Conservation (phyloP, 2,329 filamentous ascomycete species). For the Aspergillus nomiae region DNA sequence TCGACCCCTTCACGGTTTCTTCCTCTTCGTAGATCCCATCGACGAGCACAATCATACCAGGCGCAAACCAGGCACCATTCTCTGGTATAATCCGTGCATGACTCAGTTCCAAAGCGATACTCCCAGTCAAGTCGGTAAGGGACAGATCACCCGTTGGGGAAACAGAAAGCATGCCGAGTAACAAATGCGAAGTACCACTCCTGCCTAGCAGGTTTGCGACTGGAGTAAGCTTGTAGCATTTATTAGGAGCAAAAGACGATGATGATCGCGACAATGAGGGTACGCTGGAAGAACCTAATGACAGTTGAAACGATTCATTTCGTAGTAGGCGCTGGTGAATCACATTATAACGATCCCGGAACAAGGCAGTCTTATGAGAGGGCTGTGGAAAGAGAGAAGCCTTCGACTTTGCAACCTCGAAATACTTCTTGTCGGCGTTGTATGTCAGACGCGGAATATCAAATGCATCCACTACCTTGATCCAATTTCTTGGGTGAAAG, state of each 20-base stretch:
- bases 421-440: constrained; percentile 74
- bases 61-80: constrained; percentile 86
- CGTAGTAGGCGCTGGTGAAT: constrained; percentile 89
- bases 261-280: constrained; percentile 60
- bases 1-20: constrained; percentile 66
- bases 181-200: constrained; percentile 79
- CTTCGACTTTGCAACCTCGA: constrained; percentile 70
- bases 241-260: constrained; percentile 59
- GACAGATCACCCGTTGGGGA: constrained; percentile 80
- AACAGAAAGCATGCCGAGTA: constrained; percentile 79
- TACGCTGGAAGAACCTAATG: constrained; percentile 65
- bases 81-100: constrained; percentile 81
- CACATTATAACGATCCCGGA: constrained; percentile 87
- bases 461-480: constrained; percentile 81
- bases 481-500: constrained; percentile 74
- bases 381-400: constrained; percentile 74
- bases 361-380: constrained; percentile 79
- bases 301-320: constrained; percentile 89
- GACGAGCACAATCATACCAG: constrained; percentile 93
- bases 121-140: constrained; percentile 84
- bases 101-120: constrained; percentile 78
- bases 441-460: constrained; percentile 68
- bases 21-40: constrained; percentile 98
- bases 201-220: constrained; percentile 76
- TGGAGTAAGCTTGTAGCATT: constrained; percentile 84